Conservation (phyloP, 2,329 filamentous ascomycete species). For the Pseudogymnoascus destructans region DNA sequence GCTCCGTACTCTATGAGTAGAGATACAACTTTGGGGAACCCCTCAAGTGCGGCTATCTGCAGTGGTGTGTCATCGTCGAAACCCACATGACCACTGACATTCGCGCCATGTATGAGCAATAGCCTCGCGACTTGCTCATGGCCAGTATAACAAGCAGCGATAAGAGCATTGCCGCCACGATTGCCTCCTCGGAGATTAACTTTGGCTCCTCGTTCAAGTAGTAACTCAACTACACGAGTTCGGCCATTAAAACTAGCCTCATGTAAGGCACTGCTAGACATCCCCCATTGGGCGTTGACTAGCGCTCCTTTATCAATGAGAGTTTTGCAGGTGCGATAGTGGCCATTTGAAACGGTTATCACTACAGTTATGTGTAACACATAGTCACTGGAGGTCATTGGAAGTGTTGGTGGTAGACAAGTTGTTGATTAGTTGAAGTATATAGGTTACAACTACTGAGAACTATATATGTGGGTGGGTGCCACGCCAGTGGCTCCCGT, state of each 20-base stretch:
- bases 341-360: background rate
- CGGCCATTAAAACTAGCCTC: background rate
- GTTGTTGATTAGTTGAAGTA: too few species aligned
- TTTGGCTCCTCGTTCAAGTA: conserved; percentile 16
- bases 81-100: background rate
- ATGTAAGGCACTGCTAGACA: background rate
- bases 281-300: background rate
- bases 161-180: background rate
- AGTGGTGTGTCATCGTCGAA: background rate
- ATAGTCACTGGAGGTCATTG: too few species aligned
- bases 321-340: background rate
- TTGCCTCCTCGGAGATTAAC: background rate
- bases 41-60: background rate
- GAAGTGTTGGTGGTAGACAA: too few species aligned
- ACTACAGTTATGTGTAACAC: too few species aligned
- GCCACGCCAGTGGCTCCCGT: too few species aligned
- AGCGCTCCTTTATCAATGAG: background rate
- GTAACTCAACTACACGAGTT: conserved; percentile 12
- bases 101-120: background rate
- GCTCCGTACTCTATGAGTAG: background rate
- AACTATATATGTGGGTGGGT: too few species aligned
- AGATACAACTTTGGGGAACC: background rate
- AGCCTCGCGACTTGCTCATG: background rate
- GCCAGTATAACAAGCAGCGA: background rate
- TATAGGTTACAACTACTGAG: too few species aligned